A percentile compares a stretch with the other conserved stretches of the same genome.
Evolutionary conservation across 164 flowering plant genomes (phyloP).

Genomic region (Macadamia integrifolia): DNA sequence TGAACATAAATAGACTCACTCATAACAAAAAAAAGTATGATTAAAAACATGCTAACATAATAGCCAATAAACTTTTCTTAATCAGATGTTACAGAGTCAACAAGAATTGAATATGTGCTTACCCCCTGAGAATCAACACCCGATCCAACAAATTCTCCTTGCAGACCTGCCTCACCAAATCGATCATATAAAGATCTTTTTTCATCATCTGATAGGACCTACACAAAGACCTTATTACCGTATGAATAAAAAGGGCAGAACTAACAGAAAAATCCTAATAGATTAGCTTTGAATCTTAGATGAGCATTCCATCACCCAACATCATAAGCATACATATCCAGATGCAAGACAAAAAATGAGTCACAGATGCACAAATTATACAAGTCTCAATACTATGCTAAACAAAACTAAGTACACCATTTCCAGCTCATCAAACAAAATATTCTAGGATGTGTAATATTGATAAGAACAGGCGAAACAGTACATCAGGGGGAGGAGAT

Average conservation of each 20-base stretch:
- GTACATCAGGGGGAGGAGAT: background rate
- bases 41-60: background rate
- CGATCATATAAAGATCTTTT: constrained; percentile 88
- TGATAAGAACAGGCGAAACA: background rate
- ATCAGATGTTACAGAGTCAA: background rate
- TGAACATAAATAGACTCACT: too few species aligned
- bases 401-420: background rate
- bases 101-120: constrained; percentile 13
- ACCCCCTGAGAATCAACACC: constrained; percentile 53
- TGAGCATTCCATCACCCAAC: background rate
- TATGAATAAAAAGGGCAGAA: constrained; percentile 8
- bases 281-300: background rate
- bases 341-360: background rate
- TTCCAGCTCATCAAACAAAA: constrained; percentile 4
- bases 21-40: too few species aligned
- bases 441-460: background rate
- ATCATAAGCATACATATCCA: background rate
- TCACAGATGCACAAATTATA: background rate
- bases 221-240: constrained; percentile 33
- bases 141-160: constrained; percentile 50
- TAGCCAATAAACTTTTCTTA: too few species aligned
- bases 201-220: constrained; percentile 93
- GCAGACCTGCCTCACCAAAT: constrained; percentile 90
- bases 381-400: background rate
- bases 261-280: background rate